Conservation (phyloP, 805 yeast genomes). For the Candida lessepsii region DNA sequence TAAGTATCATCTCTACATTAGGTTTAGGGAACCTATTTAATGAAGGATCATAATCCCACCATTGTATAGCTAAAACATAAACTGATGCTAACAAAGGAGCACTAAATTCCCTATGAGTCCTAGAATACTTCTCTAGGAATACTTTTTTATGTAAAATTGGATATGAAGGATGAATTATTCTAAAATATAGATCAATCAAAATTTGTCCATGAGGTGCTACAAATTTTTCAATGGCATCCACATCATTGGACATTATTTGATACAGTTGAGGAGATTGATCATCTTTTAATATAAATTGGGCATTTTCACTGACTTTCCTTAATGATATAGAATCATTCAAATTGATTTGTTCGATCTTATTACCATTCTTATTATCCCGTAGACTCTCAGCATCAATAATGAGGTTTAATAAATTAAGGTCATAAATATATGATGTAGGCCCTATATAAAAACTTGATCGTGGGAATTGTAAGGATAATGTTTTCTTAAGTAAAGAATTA, state of each 20-base stretch:
- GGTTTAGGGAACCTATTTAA: constrained; percentile 78
- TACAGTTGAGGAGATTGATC: constrained; percentile 74
- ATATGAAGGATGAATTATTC: constrained; percentile 85
- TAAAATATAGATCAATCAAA: constrained; percentile 74
- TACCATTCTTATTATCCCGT: constrained; percentile 4
- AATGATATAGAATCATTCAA: constrained; percentile 63
- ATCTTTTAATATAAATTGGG: constrained; percentile 75
- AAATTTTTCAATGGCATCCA: constrained; percentile 78
- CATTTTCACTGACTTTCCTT: constrained; percentile 74
- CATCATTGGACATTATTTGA: constrained; percentile 67
- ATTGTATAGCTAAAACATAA: constrained; percentile 81
- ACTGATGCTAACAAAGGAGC: constrained; percentile 92
- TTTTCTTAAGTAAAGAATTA: constrained; percentile 63
- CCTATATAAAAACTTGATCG: constrained; percentile 88
- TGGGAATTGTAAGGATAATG: constrained; percentile 80
- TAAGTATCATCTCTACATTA: constrained; percentile 50
- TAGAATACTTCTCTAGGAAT: constrained; percentile 82
- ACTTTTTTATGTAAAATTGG: constrained; percentile 91
- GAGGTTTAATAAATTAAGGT: constrained; percentile 62
- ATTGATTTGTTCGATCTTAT: constrained; percentile 78
- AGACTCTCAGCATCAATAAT: constrained; percentile 42
- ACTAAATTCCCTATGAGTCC: constrained; percentile 89
- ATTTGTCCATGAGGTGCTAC: constrained; percentile 92
- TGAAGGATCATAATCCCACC: constrained; percentile 91
- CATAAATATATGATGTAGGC: constrained; percentile 77